Conservation (phyloP, 305 asterid species). For the Vinca major region DNA sequence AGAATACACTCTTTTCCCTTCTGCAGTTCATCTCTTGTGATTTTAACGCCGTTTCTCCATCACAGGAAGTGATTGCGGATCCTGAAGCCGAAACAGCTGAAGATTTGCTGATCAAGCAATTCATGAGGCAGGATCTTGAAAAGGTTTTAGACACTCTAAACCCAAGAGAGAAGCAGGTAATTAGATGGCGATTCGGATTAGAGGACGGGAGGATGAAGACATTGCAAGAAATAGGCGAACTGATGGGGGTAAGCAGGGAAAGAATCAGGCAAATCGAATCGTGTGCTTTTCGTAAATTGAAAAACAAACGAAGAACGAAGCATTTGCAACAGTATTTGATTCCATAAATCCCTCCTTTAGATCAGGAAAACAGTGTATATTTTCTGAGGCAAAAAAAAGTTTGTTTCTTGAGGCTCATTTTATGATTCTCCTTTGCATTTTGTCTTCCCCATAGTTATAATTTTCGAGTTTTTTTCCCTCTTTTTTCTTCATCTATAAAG, state of each 20-base stretch:
- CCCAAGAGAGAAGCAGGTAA: slow-evolving; percentile 72
- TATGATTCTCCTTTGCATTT: neutral
- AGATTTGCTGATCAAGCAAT: slow-evolving; percentile 59
- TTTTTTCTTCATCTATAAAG: neutral
- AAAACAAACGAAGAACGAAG: slow-evolving; percentile 76
- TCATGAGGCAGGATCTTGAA: slow-evolving; percentile 69
- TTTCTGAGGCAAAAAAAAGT: slow-evolving; percentile 6
- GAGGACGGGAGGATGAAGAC: slow-evolving; percentile 82
- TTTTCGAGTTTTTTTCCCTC: neutral
- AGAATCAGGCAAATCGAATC: slow-evolving; percentile 84
- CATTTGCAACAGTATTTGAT: slow-evolving; percentile 59
- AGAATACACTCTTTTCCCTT: neutral
- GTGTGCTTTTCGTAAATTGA: slow-evolving; percentile 74
- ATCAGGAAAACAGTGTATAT: slow-evolving; percentile 3
- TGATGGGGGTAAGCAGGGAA: slow-evolving; percentile 87
- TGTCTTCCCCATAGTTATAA: neutral
- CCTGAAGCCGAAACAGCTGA: slow-evolving; percentile 82
- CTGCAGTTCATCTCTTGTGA: neutral
- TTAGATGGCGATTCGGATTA: slow-evolving; percentile 75
- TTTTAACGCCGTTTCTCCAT: slow-evolving; percentile 1
- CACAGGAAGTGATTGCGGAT: slow-evolving; percentile 77
- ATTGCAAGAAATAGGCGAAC: slow-evolving; percentile 85
- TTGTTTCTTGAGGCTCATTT: neutral
- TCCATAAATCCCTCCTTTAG: slow-evolving; percentile 20
- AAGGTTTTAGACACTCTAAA: slow-evolving; percentile 62